phyloP scores from a whole-genome alignment of 2,329 filamentous ascomycete species.

The Penicillium sp. region DNA sequence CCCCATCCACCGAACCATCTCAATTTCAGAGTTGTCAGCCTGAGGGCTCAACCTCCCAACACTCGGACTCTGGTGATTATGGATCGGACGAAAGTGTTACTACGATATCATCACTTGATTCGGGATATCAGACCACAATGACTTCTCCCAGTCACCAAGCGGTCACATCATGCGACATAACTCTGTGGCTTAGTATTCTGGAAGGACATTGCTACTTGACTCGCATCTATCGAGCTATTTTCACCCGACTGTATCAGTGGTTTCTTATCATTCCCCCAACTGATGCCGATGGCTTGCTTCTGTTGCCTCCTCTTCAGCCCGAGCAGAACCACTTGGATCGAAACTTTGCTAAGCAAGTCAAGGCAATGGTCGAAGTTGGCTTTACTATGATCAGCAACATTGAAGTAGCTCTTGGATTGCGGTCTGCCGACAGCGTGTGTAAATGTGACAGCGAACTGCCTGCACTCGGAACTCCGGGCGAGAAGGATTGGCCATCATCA shows the following conservation, averaged over 20 bases:
- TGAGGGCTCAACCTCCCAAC: background rate
- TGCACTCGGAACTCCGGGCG: background rate
- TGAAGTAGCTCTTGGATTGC: constrained; percentile 11
- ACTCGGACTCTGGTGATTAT: background rate
- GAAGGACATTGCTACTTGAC: constrained; percentile 17
- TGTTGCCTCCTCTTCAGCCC: constrained; percentile 12
- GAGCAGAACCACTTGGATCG: constrained; percentile 12
- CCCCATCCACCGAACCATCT: background rate
- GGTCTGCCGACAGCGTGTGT: background rate
- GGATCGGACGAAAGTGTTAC: background rate
- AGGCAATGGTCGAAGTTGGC: constrained; percentile 14
- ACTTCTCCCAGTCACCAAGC: background rate
- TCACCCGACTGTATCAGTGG: constrained; percentile 18
- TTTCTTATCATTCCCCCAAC: constrained; percentile 17
- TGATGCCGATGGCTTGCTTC: constrained; percentile 11
- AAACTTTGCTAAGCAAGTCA: constrained; percentile 9
- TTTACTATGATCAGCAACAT: constrained; percentile 14
- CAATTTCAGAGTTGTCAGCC: background rate
- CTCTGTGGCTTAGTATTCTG: constrained; percentile 13
- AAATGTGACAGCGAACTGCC: background rate
- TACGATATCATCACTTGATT: constrained; percentile 13
- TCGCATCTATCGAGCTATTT: constrained; percentile 17
- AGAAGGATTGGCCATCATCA: constrained; percentile 2
- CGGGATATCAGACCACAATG: constrained; percentile 9
- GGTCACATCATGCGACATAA: background rate